These are phyloP conservation scores for Sphagnum fallax DNA, from an alignment of 228 moss, liverwort and hornwort species.

Conservation along the genomic window DNA sequence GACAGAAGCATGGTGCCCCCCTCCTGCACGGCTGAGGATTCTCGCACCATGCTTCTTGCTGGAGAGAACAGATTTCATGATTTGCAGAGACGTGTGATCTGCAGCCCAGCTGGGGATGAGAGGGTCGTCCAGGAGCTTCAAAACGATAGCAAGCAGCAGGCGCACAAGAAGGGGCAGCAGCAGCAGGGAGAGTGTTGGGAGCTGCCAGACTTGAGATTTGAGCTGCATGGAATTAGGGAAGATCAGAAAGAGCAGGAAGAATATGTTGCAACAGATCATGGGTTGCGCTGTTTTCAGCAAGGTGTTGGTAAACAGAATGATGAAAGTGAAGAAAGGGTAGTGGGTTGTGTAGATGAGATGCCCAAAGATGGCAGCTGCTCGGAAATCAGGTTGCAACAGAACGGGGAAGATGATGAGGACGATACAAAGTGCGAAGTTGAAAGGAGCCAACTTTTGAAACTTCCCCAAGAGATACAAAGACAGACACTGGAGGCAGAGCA, in stretches of 20 bases:
- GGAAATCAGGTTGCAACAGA: background rate
- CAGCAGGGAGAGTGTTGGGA: conserved; percentile 1
- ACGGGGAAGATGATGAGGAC: background rate
- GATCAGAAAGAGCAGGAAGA: background rate
- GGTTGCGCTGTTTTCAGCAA: conserved; percentile 1
- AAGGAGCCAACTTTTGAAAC: conserved; percentile 3
- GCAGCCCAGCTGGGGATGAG: background rate
- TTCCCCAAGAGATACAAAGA: background rate
- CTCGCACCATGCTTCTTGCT: background rate
- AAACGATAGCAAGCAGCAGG: background rate
- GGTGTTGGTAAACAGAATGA: background rate
- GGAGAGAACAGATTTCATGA: background rate
- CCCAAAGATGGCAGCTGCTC: background rate
- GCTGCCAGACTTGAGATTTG: background rate
- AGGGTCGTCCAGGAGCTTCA: background rate
- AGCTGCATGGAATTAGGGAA: background rate
- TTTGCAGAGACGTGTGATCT: conserved; percentile 2
- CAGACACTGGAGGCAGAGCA: conserved; percentile 5
- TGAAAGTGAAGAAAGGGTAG: conserved; percentile 3
- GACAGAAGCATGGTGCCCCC: background rate
- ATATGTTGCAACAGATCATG: background rate
- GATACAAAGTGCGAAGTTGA: conserved; percentile 1
- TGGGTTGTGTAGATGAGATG: conserved; percentile 8
- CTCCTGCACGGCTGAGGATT: too few relatives aligned
- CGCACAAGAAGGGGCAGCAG: background rate